Evolutionary conservation across 1,284 basidiomycete species (phyloP).

Genomic region (Ustilago vetiveriae): DNA sequence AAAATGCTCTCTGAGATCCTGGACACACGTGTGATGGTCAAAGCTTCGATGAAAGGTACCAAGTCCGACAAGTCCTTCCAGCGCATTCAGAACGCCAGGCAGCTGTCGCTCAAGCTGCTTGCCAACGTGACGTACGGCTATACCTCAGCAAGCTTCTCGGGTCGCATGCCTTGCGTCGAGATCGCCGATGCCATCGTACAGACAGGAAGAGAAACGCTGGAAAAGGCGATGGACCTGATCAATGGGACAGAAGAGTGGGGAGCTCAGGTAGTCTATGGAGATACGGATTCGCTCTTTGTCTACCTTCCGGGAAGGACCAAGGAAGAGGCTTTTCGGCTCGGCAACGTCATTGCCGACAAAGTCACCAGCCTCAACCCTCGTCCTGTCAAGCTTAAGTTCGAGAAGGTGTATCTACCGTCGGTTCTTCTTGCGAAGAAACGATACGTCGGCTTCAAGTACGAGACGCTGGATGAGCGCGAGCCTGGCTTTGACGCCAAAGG

Average conservation of each 20-base stretch:
- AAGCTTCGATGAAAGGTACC: constrained; percentile 87
- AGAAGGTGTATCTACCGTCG: constrained; percentile 95
- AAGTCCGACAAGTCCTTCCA: constrained; percentile 74
- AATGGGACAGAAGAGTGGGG: constrained; percentile 77
- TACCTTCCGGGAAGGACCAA: constrained; percentile 87
- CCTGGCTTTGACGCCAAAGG: constrained; percentile 95
- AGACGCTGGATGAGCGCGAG: constrained; percentile 79
- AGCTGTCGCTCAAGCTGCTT: constrained; percentile 61
- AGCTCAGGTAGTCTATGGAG: constrained; percentile 94
- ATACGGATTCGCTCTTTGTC: constrained; percentile 95
- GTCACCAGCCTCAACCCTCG: constrained; percentile 87
- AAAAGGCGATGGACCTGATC: constrained; percentile 89
- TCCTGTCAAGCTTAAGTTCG: constrained; percentile 95
- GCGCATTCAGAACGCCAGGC: constrained; percentile 61
- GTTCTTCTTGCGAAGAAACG: constrained; percentile 95
- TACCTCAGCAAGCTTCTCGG: constrained; percentile 89
- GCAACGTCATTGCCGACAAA: constrained; percentile 87
- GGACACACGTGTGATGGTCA: constrained; percentile 97
- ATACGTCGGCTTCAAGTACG: constrained; percentile 95
- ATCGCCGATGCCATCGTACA: constrained; percentile 98
- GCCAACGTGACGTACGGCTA: constrained; percentile 79
- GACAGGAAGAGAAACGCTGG: constrained; percentile 91
- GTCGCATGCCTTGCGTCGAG: constrained; percentile 97
- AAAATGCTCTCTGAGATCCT: constrained; percentile 93
- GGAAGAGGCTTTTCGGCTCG: constrained; percentile 90